phyloP scores from a whole-genome alignment of 1,139 yeast species.

The Suhomyces panamericanus region DNA sequence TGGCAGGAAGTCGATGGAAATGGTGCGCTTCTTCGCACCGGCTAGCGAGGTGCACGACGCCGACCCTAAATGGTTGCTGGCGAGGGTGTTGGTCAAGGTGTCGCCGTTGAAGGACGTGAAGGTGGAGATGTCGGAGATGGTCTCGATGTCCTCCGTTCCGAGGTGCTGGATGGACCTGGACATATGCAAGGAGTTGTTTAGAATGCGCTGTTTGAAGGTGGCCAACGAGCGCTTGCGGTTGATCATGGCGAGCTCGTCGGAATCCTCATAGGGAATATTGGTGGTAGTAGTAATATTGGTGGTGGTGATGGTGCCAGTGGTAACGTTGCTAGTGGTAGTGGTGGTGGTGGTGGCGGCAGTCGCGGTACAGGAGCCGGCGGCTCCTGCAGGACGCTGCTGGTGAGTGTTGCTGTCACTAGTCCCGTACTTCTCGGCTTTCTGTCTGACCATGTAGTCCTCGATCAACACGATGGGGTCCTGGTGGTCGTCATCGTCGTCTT shows the following conservation, averaged over 20 bases:
- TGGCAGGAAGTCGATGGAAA: constrained; percentile 14
- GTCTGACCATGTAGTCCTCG: constrained; percentile 46
- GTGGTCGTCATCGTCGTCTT: constrained; percentile 30
- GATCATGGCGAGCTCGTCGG: constrained; percentile 15
- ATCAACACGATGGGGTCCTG: constrained; percentile 53
- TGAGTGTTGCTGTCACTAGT: no score
- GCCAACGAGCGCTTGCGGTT: constrained; percentile 41
- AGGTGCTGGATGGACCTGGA: constrained; percentile 8
- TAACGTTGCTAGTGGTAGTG: no score
- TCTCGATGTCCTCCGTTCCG: constrained; percentile 8
- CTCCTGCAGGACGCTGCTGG: no score
- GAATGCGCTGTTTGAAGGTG: constrained; percentile 34
- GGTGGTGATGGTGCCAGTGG: not conserved
- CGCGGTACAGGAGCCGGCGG: no score
- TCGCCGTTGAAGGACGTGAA: constrained; percentile 17
- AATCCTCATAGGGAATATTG: constrained; percentile 3
- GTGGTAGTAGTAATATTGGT: not conserved
- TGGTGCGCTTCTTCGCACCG: constrained; percentile 15
- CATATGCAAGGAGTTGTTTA: constrained; percentile 8
- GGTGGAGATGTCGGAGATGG: constrained; percentile 18
- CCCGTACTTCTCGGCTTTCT: not conserved
- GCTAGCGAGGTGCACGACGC: constrained; percentile 3
- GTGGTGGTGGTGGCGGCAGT: not conserved
- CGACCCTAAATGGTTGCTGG: constrained; percentile 5
- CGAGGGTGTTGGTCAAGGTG: constrained; percentile 5